phyloP scores from a whole-genome alignment of 2,329 filamentous ascomycete genomes.

The Ascocoryne sarcoides region DNA sequence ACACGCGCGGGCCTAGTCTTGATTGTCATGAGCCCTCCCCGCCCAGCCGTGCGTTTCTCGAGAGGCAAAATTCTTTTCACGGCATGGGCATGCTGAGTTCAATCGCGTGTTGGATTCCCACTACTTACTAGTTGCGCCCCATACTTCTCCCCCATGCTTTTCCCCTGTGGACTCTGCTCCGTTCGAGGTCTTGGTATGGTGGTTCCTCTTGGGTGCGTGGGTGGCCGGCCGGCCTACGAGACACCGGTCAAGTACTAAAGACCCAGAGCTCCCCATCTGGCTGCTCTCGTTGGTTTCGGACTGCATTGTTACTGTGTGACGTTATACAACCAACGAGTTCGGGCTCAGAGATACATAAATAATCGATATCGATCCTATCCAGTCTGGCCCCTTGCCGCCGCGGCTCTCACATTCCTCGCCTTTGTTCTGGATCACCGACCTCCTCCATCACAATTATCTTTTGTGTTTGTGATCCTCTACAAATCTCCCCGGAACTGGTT shows the following conservation, averaged over 20 bases:
- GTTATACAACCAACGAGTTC: too few relatives aligned
- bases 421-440: neutral
- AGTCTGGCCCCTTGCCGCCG: neutral
- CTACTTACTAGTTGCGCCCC: neutral
- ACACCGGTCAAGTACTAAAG: constrained; percentile 12
- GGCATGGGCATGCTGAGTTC: neutral
- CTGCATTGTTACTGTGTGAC: too few relatives aligned
- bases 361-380: neutral
- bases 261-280: constrained; percentile 9
- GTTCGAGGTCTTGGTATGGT: constrained; percentile 7
- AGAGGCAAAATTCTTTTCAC: neutral
- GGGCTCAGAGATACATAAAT: neutral
- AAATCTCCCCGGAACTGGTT: too few relatives aligned
- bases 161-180: too few relatives aligned
- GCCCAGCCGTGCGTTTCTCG: too few relatives aligned
- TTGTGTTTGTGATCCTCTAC: too few relatives aligned
- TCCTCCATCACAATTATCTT: too few relatives aligned
- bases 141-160: too few relatives aligned
- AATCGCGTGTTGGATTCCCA: neutral
- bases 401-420: neutral
- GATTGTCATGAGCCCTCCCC: too few relatives aligned
- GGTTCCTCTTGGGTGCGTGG: constrained; percentile 4
- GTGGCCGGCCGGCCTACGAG: neutral
- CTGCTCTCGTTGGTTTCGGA: too few relatives aligned
- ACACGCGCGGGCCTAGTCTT: too few relatives aligned